These are phyloP conservation scores for Trichosporon faecale DNA, from an alignment of 1,284 basidiomycete genomes.

Conservation along the genomic window DNA sequence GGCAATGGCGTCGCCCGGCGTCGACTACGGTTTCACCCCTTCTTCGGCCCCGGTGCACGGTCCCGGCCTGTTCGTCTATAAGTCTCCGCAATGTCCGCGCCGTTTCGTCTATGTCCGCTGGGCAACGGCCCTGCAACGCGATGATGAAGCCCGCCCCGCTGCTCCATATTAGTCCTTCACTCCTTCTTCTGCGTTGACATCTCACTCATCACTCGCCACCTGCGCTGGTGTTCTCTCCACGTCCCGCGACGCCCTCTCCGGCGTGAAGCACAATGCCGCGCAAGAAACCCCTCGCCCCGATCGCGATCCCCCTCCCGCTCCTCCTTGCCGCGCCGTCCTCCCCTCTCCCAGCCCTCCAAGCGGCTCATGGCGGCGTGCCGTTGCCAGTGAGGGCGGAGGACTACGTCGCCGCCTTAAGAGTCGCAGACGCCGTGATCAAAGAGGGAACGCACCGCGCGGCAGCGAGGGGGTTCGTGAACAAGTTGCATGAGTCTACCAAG, in stretches of 20 bases:
- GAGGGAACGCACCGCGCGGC: not conserved
- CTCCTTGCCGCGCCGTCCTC: not conserved
- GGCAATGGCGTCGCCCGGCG: too few species aligned
- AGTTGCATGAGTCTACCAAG: not conserved
- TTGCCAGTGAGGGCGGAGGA: not conserved
- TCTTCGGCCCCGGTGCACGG: too few species aligned
- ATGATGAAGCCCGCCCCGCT: too few species aligned
- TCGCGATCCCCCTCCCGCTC: not conserved
- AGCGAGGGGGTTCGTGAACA: not conserved
- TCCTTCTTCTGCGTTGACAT: not conserved
- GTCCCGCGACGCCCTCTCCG: too few species aligned
- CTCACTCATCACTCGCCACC: not conserved
- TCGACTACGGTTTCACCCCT: too few species aligned
- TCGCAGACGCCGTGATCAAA: not conserved
- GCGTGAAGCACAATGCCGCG: not conserved
- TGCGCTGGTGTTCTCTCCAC: too few species aligned
- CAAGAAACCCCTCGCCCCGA: not conserved
- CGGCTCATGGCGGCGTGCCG: not conserved
- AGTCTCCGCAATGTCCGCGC: too few species aligned
- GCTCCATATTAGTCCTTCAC: too few species aligned
- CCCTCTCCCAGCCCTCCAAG: not conserved
- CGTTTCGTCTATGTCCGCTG: too few species aligned
- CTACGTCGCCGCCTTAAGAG: not conserved
- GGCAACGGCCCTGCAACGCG: too few species aligned
- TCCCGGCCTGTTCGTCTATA: too few species aligned